Base-by-base conservation (phyloP, 441 rosid genomes). In the Monsonia emarginata region DNA sequence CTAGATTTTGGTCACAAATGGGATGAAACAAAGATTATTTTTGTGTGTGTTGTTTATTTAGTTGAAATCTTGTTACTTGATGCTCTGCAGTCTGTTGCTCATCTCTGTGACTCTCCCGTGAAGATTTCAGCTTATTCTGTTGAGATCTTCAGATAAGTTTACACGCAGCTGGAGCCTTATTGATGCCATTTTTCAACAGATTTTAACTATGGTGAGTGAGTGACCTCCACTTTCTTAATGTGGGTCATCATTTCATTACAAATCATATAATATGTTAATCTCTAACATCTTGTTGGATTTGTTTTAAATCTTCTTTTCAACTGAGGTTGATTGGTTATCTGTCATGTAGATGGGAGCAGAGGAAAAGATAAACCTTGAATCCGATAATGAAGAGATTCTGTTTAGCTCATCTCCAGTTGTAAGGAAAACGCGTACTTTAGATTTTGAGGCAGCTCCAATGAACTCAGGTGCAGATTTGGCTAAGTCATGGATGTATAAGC, bases 331-430 rank as follows among this genome's bases (percentile, higher is more conserved):
- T 63, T 5, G 11, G 19, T 10, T 65, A 2, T 65, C 44, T 64
- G 28, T 64, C 46, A 34, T 64, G 67, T 67, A 79, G 85, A 79
- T 81, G 81, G 74, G 72, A 18, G 7, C 70, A 28, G 84, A 72
- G 24, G 77, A 75, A 64, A 74, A 72, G 72, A 34, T 65, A 8
- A 78, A 75, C 28, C 70, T 77, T 36, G 80, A 79, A 64, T 79
- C 83, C 31, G 75, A 73, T 25, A 4, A 48, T 2, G 80, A 79
- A 61, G 80, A 70, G 65, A 72, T 72, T 40, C 82, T 76, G 36
- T 82, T 82, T 14, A 76, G 72, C 64, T 69, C 83, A 67, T 73
- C 85, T 14, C 76, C 83, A 5, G 44, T 67, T 4, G 26, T 57
- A 4, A 72, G 65, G 58, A 78, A 80, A 72, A 65, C 71, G 26